These are phyloP conservation scores for Lentinula guzmanii DNA, from an alignment of 768 basidiomycete species.

Conservation along the genomic window DNA sequence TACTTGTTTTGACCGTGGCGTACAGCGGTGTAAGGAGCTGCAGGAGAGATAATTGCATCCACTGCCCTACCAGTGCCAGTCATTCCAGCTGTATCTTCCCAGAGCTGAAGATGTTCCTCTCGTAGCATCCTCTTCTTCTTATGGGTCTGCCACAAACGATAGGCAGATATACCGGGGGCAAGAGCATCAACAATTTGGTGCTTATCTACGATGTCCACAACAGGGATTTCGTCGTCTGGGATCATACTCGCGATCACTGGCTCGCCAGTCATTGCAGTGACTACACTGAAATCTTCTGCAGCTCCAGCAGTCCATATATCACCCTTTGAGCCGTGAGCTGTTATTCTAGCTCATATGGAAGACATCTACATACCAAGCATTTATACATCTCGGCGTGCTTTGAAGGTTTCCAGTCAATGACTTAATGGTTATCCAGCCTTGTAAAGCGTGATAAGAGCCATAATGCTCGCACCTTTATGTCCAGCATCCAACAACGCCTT, in stretches of 20 bases:
- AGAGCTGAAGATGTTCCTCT: constrained; percentile 53
- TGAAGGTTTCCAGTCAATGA: constrained; percentile 63
- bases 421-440: constrained; percentile 22
- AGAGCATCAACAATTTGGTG: constrained; percentile 18
- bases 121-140: constrained; percentile 43
- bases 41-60: constrained; percentile 69
- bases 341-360: no score
- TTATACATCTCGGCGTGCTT: constrained; percentile 43
- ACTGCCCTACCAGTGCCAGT: constrained; percentile 71
- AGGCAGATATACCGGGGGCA: constrained; percentile 37
- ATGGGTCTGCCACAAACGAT: constrained; percentile 64
- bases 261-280: constrained; percentile 40
- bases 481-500: constrained; percentile 54
- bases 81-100: constrained; percentile 42
- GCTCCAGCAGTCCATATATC: constrained; percentile 42
- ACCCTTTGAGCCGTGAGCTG: constrained; percentile 16
- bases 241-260: constrained; percentile 47
- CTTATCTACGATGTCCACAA: constrained; percentile 9
- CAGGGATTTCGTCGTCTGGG: constrained; percentile 20
- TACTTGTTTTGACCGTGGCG: constrained; percentile 59
- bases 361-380: constrained; percentile 24
- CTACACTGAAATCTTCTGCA: constrained; percentile 36
- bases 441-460: neutral
- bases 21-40: constrained; percentile 51
- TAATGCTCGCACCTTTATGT: constrained; percentile 47